Evolutionary conservation across 2,329 filamentous ascomycete genomes (phyloP).

Genomic region (Leptographium flavum): DNA sequence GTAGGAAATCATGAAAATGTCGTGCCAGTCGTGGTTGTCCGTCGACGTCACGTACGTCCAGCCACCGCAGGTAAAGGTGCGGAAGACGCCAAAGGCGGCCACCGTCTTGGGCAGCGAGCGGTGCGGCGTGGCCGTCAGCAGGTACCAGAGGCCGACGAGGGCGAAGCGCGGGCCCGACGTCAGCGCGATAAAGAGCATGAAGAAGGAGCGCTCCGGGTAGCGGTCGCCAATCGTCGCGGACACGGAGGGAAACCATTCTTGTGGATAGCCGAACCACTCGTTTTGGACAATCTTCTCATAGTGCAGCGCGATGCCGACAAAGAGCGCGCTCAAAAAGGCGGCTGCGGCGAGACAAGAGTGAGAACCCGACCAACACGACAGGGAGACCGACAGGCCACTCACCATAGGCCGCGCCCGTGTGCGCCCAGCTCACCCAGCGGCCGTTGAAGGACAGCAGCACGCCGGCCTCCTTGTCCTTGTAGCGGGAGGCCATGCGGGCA

Average conservation of each 20-base stretch:
- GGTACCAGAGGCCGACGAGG: conserved; percentile 82
- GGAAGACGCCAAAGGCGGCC: conserved; percentile 64
- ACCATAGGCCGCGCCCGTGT: conserved; percentile 77
- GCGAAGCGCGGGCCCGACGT: conserved; percentile 88
- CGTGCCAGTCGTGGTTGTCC: conserved; percentile 96
- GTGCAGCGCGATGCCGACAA: conserved; percentile 70
- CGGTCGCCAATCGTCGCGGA: conserved; percentile 95
- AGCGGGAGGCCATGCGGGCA: conserved; percentile 21
- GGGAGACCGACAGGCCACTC: conserved; percentile 14
- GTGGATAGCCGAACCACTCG: conserved; percentile 84
- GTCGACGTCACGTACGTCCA: conserved; percentile 99
- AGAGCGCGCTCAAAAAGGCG: conserved; percentile 74
- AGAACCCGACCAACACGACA: neutral
- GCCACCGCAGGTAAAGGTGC: conserved; percentile 86
- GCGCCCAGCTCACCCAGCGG: conserved; percentile 78
- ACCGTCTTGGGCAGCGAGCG: conserved; percentile 69
- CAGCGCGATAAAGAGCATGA: conserved; percentile 93
- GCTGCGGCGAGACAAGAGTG: conserved; percentile 26
- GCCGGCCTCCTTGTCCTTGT: conserved; percentile 51
- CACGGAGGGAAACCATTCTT: conserved; percentile 95
- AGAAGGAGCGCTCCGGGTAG: conserved; percentile 91
- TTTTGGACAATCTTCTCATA: conserved; percentile 97
- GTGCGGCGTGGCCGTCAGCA: conserved; percentile 66
- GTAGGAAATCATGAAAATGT: conserved; percentile 99
- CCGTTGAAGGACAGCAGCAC: conserved; percentile 57